These are phyloP conservation scores for Geotrichum reessii DNA, from an alignment of 1,139 yeast genomes.

Conservation along the genomic window DNA sequence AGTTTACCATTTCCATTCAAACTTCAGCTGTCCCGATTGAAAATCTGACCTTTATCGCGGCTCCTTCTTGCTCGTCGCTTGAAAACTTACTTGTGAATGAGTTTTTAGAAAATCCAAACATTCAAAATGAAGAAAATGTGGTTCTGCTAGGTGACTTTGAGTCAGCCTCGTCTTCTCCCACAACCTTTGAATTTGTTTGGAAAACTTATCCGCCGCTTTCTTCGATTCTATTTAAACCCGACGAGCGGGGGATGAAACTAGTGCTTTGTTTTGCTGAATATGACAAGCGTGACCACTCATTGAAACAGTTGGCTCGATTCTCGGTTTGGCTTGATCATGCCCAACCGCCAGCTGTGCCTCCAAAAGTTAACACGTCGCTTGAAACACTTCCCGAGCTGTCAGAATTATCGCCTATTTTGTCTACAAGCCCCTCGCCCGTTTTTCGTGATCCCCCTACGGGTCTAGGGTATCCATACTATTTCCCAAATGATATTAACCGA, in stretches of 20 bases:
- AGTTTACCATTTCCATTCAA: constrained; percentile 22
- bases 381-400: constrained; percentile 8
- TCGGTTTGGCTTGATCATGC: constrained; percentile 32
- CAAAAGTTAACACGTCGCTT: constrained; percentile 9
- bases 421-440: constrained; percentile 12
- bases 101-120: constrained; percentile 39
- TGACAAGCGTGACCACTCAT: constrained; percentile 35
- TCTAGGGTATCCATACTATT: neutral
- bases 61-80: constrained; percentile 29
- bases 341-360: neutral
- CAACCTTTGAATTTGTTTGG: constrained; percentile 32
- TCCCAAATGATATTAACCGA: constrained; percentile 7
- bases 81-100: constrained; percentile 37
- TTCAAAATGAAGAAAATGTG: constrained; percentile 39
- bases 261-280: constrained; percentile 38
- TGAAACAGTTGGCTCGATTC: constrained; percentile 34
- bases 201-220: constrained; percentile 15
- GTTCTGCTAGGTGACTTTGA: constrained; percentile 35
- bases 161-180: constrained; percentile 13
- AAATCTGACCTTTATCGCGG: constrained; percentile 36
- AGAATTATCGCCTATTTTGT: constrained; percentile 14
- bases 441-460: constrained; percentile 1
- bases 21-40: constrained; percentile 21
- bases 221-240: constrained; percentile 9
- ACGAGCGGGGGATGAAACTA: constrained; percentile 25